phyloP scores from a whole-genome alignment of 169 alveolate species.

The Babesia ovis region DNA sequence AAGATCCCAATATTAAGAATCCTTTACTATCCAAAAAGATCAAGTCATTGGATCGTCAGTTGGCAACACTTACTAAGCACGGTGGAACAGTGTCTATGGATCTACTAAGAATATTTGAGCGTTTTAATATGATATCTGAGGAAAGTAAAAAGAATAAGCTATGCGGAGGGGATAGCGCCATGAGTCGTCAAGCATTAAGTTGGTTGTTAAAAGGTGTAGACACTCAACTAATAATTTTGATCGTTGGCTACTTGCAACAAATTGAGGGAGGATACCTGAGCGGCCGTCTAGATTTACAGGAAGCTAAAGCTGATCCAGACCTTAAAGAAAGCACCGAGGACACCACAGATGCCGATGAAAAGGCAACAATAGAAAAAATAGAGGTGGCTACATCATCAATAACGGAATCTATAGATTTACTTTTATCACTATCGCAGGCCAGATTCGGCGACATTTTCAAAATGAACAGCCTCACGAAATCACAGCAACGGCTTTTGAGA shows the following conservation, averaged over 20 bases:
- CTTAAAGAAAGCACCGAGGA: slow-evolving; percentile 3
- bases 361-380: slow-evolving; percentile 42
- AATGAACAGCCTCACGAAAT: slow-evolving; percentile 61
- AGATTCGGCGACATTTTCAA: slow-evolving; percentile 75
- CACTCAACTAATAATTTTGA: slow-evolving; percentile 74
- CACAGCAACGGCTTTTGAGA: slow-evolving; percentile 76
- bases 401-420: slow-evolving; percentile 72
- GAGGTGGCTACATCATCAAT: slow-evolving; percentile 50
- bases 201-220: slow-evolving; percentile 81
- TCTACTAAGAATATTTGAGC: slow-evolving; percentile 14
- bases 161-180: slow-evolving; percentile 31
- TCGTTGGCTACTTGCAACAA: slow-evolving; percentile 76
- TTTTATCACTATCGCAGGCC: slow-evolving; percentile 76
- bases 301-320: neutral
- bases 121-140: slow-evolving; percentile 52
- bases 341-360: slow-evolving; percentile 6
- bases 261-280: slow-evolving; percentile 64
- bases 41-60: slow-evolving; percentile 23
- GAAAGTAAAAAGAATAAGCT: slow-evolving; percentile 21
- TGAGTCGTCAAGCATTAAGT: slow-evolving; percentile 81
- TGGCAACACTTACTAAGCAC: slow-evolving; percentile 1
- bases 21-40: slow-evolving; percentile 22
- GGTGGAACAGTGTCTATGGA: neutral
- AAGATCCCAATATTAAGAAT: slow-evolving; percentile 8
- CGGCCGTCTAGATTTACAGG: neutral